Evolutionary conservation across 305 asterid genomes (phyloP), one percentile per base, ranked within the genome.

Genomic region (Striga hermonthica): DNA sequence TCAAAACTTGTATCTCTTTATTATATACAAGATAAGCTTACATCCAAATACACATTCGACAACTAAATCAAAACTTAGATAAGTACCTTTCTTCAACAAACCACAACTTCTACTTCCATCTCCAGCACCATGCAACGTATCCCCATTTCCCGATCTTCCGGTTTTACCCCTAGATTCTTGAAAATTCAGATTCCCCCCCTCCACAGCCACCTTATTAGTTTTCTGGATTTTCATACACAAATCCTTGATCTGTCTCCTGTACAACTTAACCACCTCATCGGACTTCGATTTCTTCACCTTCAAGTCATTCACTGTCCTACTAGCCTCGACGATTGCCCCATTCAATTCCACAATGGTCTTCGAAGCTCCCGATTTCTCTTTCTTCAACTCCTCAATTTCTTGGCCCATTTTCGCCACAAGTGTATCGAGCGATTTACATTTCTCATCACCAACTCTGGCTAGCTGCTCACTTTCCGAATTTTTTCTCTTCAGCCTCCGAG

Each of bases 61-160:
- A 22, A 22, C 31, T 22, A 22, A 22, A 22, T 22, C 31, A 22
- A 22, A 22, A 22, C 7, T 39, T 39, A 39, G 1, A 8, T 39
- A 39, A 39, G 6, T 66, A 80, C 84, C 80, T 80, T 70, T 73
- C 43, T 5, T 16, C 38, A 37, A 62, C 9, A 48, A 72, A 57
- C 62, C 67, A 67, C 28, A 1, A 53, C 52, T 6, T 28, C 54
- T 62, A 75, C 40, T 50, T 58, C 41, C 28, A 57, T 72, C 59
- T 10, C 12, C 47, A 57, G 34, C 69, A 53, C 59, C 67, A 56
- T 1, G 52, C 11, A n/a, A 14, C 38, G 9, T 4, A 56, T 15
- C 12, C 12, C 11, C 60, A 63, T 48, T 65, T 10, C 62, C 39
- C 10, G 31, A 59, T 41, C 31, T 7, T 47, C 57, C 52, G 4